Evolutionary conservation across 1,284 basidiomycete genomes (phyloP).

Genomic region (Phenoliferia sp.): DNA sequence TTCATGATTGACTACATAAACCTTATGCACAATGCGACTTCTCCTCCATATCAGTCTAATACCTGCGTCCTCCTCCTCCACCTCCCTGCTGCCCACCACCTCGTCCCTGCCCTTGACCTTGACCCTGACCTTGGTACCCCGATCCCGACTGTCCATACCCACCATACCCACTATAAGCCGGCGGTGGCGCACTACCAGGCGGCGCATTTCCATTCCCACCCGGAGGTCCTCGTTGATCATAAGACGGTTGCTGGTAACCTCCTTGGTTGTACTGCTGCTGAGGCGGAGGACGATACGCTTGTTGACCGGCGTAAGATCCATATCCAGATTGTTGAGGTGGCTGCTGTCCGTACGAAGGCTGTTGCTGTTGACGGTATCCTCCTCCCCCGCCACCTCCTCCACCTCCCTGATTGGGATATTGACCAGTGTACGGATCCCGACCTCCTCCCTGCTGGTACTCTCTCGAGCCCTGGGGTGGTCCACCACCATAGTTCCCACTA

Average conservation of each 20-base stretch:
- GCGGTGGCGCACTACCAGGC: no score
- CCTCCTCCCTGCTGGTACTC: conserved; percentile 2
- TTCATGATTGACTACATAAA: no score
- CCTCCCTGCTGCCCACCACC: no score
- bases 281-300: not conserved
- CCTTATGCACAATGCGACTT: no score
- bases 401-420: not conserved
- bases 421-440: conserved; percentile 25
- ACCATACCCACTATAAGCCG: no score
- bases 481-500: not conserved
- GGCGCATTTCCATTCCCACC: no score
- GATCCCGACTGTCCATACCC: no score
- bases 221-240: not conserved
- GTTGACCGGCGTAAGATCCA: not conserved
- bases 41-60: no score
- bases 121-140: no score
- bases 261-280: not conserved
- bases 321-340: not conserved
- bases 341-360: not conserved
- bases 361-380: not conserved
- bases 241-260: not conserved
- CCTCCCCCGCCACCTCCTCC: conserved; percentile 11
- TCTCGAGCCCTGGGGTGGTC: conserved; percentile 9
- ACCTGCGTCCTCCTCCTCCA: no score
- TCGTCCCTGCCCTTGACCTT: no score